These are phyloP conservation scores for Posidonia oceanica DNA, from an alignment of 116 monocot genomes.

Conservation along the genomic window DNA sequence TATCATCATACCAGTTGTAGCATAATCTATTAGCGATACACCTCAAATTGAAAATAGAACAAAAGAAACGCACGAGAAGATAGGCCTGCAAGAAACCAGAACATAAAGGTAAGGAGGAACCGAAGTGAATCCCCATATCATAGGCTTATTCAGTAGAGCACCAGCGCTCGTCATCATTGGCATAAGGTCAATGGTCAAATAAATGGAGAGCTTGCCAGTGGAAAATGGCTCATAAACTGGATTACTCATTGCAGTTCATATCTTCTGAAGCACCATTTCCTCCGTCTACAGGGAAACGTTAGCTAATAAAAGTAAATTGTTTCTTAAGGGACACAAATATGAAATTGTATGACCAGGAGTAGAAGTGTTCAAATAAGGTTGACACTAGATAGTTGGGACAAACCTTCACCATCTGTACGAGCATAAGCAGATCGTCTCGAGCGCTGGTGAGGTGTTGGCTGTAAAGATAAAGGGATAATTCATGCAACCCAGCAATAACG, in stretches of 20 bases:
- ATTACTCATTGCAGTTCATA: constrained; percentile 1
- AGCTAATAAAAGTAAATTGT: neutral
- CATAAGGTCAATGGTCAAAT: neutral
- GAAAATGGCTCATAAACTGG: neutral
- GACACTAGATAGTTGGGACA: constrained; percentile 1
- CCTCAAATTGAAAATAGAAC: neutral
- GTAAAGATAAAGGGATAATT: neutral
- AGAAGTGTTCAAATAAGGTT: neutral
- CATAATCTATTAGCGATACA: neutral
- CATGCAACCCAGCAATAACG: neutral
- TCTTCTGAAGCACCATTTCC: constrained; percentile 14
- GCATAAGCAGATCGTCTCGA: constrained; percentile 57
- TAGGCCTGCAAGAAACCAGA: neutral
- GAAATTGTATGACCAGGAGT: too few relatives aligned
- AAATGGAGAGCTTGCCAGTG: neutral
- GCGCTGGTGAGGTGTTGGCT: constrained; percentile 91
- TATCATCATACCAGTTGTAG: neutral
- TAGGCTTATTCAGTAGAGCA: neutral
- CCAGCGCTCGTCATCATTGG: neutral
- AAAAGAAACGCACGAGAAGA: neutral
- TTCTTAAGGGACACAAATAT: neutral
- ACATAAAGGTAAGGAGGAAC: too few relatives aligned
- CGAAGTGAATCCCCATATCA: too few relatives aligned
- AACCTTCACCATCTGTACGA: constrained; percentile 50
- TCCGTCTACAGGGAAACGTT: constrained; percentile 10